Conservation (phyloP, 306 rosid species). For the Ochetophila trinervis region DNA sequence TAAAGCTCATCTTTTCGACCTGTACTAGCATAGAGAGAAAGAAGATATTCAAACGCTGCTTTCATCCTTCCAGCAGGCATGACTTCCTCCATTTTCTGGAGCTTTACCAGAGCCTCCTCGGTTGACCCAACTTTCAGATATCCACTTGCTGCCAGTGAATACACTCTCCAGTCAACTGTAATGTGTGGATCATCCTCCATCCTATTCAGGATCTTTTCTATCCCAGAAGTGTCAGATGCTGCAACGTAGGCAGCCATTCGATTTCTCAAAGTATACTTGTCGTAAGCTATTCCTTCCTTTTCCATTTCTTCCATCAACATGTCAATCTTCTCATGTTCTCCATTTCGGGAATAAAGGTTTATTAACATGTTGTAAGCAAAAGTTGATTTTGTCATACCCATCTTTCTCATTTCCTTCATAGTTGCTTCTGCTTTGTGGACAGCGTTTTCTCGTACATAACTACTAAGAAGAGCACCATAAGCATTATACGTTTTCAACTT, state of each 20-base stretch:
- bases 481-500: slow-evolving; percentile 16
- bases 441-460: slow-evolving; percentile 27
- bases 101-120: slow-evolving; percentile 26
- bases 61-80: slow-evolving; percentile 2
- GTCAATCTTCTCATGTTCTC: slow-evolving; percentile 32
- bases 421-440: slow-evolving; percentile 33
- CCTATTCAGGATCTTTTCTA: slow-evolving; percentile 25
- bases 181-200: slow-evolving; percentile 19
- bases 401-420: slow-evolving; percentile 30
- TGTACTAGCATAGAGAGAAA: slow-evolving; percentile 27
- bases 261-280: slow-evolving; percentile 35
- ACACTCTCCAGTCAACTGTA: slow-evolving; percentile 26
- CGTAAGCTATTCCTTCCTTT: slow-evolving; percentile 26
- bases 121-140: slow-evolving; percentile 31
- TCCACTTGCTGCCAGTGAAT: slow-evolving; percentile 39
- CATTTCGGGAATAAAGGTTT: slow-evolving; percentile 36
- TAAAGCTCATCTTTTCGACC: slow-evolving; percentile 29
- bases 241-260: slow-evolving; percentile 31
- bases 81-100: slow-evolving; percentile 30
- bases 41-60: slow-evolving; percentile 28
- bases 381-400: slow-evolving; percentile 22
- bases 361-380: slow-evolving; percentile 36
- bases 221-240: slow-evolving; percentile 23
- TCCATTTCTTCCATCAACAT: slow-evolving; percentile 36
- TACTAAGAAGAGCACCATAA: slow-evolving; percentile 31